Evolutionary conservation across 169 alveolate species (phyloP).

Genomic region (Plasmodium inui): DNA sequence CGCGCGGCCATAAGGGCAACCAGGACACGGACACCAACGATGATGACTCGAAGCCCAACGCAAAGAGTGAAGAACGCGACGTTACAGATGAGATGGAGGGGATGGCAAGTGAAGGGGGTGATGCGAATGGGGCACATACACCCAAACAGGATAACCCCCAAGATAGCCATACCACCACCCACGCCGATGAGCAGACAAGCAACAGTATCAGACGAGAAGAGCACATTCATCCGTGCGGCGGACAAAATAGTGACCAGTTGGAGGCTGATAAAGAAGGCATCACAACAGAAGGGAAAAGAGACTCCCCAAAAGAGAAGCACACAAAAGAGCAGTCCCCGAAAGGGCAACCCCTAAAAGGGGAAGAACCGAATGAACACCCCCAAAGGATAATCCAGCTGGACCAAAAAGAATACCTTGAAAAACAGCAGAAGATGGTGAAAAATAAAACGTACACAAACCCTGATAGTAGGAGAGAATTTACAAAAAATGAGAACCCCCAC

Average conservation of each 20-base stretch:
- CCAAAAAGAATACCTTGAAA: constrained; percentile 30
- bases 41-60: background rate
- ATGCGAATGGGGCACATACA: background rate
- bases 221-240: background rate
- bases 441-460: background rate
- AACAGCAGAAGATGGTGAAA: constrained; percentile 14
- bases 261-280: background rate
- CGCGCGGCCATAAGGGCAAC: background rate
- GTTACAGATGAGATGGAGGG: background rate
- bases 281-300: background rate
- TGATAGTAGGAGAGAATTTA: constrained; percentile 1
- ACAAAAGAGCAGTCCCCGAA: background rate
- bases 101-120: background rate
- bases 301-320: background rate
- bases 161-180: background rate
- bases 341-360: background rate
- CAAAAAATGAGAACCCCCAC: constrained; percentile 52
- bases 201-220: background rate
- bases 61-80: background rate
- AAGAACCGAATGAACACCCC: background rate
- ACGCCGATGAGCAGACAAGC: background rate
- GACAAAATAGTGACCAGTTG: background rate
- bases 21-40: background rate
- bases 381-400: constrained; percentile 7
- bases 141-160: background rate